phyloP scores from a whole-genome alignment of 2,329 filamentous ascomycete species.

The Xylariaceae sp. region DNA sequence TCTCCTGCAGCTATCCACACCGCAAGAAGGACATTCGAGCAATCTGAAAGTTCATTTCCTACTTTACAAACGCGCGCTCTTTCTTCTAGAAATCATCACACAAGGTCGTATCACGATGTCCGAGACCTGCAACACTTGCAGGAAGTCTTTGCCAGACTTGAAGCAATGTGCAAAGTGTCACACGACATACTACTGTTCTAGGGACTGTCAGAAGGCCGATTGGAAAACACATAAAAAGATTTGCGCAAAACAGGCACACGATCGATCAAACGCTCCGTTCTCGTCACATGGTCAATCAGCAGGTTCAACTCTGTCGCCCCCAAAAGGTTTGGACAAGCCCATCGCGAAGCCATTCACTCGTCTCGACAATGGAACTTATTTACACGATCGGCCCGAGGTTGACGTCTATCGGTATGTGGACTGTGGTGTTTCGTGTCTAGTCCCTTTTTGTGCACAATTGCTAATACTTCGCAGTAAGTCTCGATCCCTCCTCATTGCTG shows the following conservation, averaged over 20 bases:
- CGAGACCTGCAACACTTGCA: slow-evolving; percentile 14
- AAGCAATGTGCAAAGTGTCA: slow-evolving; percentile 18
- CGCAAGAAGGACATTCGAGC: too few relatives aligned
- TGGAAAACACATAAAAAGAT: slow-evolving; percentile 20
- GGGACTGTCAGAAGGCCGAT: slow-evolving; percentile 19
- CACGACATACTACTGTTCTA: slow-evolving; percentile 16
- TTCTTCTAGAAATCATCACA: too few relatives aligned
- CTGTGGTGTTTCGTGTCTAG: neutral
- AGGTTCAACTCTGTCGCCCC: slow-evolving; percentile 5
- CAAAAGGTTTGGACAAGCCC: slow-evolving; percentile 10
- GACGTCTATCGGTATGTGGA: slow-evolving; percentile 14
- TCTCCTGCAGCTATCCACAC: too few relatives aligned
- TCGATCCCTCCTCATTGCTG: neutral
- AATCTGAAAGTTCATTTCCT: too few relatives aligned
- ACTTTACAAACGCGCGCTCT: too few relatives aligned
- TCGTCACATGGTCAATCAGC: neutral
- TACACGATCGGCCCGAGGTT: slow-evolving; percentile 14
- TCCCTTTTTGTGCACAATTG: too few relatives aligned
- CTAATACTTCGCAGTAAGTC: too few relatives aligned
- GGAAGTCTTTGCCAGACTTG: slow-evolving; percentile 13
- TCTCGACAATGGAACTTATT: slow-evolving; percentile 12
- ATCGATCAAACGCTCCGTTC: neutral
- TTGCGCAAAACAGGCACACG: slow-evolving; percentile 11
- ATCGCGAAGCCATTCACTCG: slow-evolving; percentile 14
- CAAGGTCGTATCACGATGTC: slow-evolving; percentile 6